A percentile compares a stretch with the other conserved stretches of the same genome.
phyloP scores from a whole-genome alignment of 164 flowering plant genomes.

The Vitis rotundifolia region DNA sequence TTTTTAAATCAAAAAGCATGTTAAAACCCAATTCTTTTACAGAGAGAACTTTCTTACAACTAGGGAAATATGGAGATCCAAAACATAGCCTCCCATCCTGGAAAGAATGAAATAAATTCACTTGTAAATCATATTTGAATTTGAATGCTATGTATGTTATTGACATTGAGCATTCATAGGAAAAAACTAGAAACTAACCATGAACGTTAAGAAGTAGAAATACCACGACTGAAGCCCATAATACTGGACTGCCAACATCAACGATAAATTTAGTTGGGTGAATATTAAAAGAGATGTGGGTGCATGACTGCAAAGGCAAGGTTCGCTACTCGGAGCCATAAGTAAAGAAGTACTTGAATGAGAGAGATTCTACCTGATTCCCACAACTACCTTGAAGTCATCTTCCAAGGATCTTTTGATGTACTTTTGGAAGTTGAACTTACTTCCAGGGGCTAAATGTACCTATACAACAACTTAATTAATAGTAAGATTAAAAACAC shows the following conservation, averaged over 20 bases:
- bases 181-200: constrained; percentile 33
- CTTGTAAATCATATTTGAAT: too few relatives aligned
- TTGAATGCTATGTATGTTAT: not conserved
- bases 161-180: not conserved
- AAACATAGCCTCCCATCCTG: constrained; percentile 78
- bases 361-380: constrained; percentile 46
- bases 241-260: constrained; percentile 54
- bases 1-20: not conserved
- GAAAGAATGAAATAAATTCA: constrained; percentile 11
- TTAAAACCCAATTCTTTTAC: not conserved
- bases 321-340: too few relatives aligned
- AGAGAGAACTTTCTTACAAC: constrained; percentile 51
- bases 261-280: constrained; percentile 7
- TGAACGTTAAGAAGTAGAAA: constrained; percentile 58
- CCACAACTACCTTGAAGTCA: constrained; percentile 67
- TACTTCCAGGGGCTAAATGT: constrained; percentile 70
- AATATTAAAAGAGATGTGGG: too few relatives aligned
- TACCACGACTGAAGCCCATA: constrained; percentile 67
- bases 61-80: constrained; percentile 71
- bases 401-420: constrained; percentile 71
- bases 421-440: constrained; percentile 63
- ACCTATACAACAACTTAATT: constrained; percentile 27
- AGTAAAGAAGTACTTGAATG: not conserved
- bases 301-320: too few relatives aligned
- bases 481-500: not conserved